These are phyloP conservation scores for Vaccinium myrtillus DNA, from an alignment of 148 eudicot genomes.

Conservation along the genomic window DNA sequence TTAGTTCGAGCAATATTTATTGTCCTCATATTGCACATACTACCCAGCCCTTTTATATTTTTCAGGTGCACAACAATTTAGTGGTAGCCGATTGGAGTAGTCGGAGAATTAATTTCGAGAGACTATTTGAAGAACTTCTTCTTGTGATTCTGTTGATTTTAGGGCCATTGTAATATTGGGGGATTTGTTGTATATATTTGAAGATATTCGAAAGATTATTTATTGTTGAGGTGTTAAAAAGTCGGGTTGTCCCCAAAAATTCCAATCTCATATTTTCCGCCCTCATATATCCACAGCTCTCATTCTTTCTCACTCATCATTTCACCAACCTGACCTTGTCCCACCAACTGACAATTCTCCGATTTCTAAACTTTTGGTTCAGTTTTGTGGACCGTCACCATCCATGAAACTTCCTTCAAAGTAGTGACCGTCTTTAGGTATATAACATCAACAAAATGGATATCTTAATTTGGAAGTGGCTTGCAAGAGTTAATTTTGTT, in stretches of 20 bases:
- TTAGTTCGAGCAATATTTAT: too few relatives aligned
- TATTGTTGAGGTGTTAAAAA: too few relatives aligned
- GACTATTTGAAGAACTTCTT: too few relatives aligned
- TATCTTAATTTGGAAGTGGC: neutral
- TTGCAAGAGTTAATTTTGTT: neutral
- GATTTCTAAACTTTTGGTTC: neutral
- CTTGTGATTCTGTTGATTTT: too few relatives aligned
- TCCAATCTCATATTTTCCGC: neutral
- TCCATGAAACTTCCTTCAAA: slow-evolving; percentile 5
- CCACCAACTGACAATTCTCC: neutral
- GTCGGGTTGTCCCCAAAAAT: neutral
- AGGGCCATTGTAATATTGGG: too few relatives aligned
- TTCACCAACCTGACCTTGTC: neutral
- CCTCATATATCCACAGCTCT: neutral
- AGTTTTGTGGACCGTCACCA: neutral
- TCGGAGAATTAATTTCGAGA: too few relatives aligned
- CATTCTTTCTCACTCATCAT: neutral
- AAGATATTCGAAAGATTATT: too few relatives aligned
- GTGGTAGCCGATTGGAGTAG: too few relatives aligned
- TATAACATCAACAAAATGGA: neutral
- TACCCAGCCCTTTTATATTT: too few relatives aligned
- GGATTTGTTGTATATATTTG: too few relatives aligned
- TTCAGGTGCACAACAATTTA: too few relatives aligned
- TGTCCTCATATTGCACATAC: too few relatives aligned
- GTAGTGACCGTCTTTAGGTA: neutral